phyloP scores from a whole-genome alignment of 2,329 filamentous ascomycete species.

The Microcyclospora tardicrescens region DNA sequence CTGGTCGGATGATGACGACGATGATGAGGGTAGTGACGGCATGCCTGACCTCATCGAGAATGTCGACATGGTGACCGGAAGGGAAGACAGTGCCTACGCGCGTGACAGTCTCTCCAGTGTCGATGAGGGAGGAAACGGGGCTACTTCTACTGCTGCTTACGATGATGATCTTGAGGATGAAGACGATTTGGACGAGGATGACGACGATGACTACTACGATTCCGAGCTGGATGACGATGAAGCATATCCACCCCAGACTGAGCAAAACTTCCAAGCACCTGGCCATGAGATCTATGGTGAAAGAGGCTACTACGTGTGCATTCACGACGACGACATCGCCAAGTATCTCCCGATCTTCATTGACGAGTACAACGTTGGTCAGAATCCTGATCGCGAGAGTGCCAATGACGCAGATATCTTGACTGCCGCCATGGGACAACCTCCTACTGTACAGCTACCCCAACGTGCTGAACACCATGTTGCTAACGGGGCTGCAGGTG shows the following conservation, averaged over 20 bases:
- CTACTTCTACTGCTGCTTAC: background rate
- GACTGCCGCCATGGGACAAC: no score
- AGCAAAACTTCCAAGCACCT: constrained; percentile 3
- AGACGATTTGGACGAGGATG: background rate
- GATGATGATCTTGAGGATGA: background rate
- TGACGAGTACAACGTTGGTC: constrained; percentile 14
- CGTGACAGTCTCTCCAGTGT: no score
- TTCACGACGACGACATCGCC: constrained; percentile 7
- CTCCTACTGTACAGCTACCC: no score
- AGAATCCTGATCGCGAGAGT: background rate
- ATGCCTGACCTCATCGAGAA: no score
- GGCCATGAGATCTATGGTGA: constrained; percentile 3
- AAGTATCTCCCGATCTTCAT: constrained; percentile 11
- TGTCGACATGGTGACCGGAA: no score
- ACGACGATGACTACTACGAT: constrained; percentile 1
- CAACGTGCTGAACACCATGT: no score
- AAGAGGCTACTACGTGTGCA: constrained; percentile 13
- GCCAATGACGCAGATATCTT: no score
- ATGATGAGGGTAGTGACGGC: no score
- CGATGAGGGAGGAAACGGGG: background rate
- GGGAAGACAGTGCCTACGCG: no score
- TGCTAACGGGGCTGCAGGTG: no score
- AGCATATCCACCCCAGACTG: background rate
- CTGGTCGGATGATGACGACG: no score
- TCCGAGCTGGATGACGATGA: background rate